Base-by-base conservation (phyloP, 1,139 yeast species). In the Zygotorulaspora mrakii region DNA sequence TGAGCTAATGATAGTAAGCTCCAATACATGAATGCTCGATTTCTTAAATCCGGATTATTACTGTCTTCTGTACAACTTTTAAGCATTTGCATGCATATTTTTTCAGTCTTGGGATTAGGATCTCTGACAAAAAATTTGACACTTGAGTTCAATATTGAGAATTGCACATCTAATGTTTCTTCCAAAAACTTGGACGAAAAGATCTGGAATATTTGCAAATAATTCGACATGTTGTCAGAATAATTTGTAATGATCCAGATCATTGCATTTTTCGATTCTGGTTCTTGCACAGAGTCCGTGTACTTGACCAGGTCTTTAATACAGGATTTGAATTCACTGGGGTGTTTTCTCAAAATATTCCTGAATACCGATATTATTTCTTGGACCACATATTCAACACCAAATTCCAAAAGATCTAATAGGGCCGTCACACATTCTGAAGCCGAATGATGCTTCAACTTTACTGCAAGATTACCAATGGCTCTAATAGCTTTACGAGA, bases 401-500 rank as follows among this genome's bases (percentile, higher is more conserved):
- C 83, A 45, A 80, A 79, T 1, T 80, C 69, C 1, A 82, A 65
- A 43, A 87, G 68, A 31, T 75, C 82, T 37, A 77, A 55, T 5
- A 88, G 62, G 1, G 78, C 76, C 11, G 74, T 74, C 5, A 84
- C 82, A 60, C 95, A 85, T 26, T 71, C 69, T 7, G 71, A 67
- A 0, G 91, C 79, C 1, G 78, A 68, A 1, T 74, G 69, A 36
- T 67, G 75, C 37, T 71, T 79, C 17, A 87, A 66, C 54, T 86
- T 87, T 22, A 88, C 79, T 0, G 96, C 95, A 26, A 91, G 67
- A 53, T 87, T 85, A 2, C 96, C 96, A 50, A 91, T 80, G 0
- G 96, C 95, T 43, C 95, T 68, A 2, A 89, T 81, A 0, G 96
- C 87, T 54, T 87, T 86, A 40, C 94, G 69, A 1, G 94, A 86